phyloP scores from a whole-genome alignment of 2,329 filamentous ascomycete genomes.

The Ascochyta lentis region DNA sequence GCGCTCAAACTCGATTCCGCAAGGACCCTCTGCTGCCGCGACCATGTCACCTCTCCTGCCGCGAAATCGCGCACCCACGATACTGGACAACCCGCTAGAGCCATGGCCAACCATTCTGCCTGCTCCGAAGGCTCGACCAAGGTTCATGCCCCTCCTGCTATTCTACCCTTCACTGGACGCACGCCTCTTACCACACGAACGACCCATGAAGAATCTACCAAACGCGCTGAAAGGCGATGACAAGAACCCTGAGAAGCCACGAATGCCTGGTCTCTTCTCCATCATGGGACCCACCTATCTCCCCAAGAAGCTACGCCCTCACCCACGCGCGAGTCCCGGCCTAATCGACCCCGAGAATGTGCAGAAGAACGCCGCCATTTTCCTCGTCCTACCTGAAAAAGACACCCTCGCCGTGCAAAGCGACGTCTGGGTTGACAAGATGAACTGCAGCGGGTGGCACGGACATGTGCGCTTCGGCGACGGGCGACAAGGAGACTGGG shows the following conservation, averaged over 20 bases:
- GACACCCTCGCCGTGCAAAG: slow-evolving; percentile 52
- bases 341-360: slow-evolving; percentile 43
- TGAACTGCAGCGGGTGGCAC: slow-evolving; percentile 43
- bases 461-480: slow-evolving; percentile 46
- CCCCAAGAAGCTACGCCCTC: slow-evolving; percentile 44
- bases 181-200: slow-evolving; percentile 50
- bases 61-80: slow-evolving; percentile 36
- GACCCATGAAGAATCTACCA: slow-evolving; percentile 46
- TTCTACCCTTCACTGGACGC: slow-evolving; percentile 54
- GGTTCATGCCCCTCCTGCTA: slow-evolving; percentile 50
- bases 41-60: slow-evolving; percentile 40
- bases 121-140: slow-evolving; percentile 40
- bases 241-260: slow-evolving; percentile 36
- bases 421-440: slow-evolving; percentile 52
- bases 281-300: slow-evolving; percentile 53
- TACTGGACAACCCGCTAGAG: slow-evolving; percentile 39
- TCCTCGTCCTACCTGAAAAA: slow-evolving; percentile 52
- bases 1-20: slow-evolving; percentile 13
- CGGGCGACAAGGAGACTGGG: slow-evolving; percentile 40
- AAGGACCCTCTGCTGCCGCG: slow-evolving; percentile 16
- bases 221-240: slow-evolving; percentile 44
- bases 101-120: slow-evolving; percentile 50
- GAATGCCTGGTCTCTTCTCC: slow-evolving; percentile 46
- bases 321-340: slow-evolving; percentile 52
- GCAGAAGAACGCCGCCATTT: slow-evolving; percentile 49